phyloP scores from a whole-genome alignment of 1,284 basidiomycete genomes.

The Ganoderma meredithae region DNA sequence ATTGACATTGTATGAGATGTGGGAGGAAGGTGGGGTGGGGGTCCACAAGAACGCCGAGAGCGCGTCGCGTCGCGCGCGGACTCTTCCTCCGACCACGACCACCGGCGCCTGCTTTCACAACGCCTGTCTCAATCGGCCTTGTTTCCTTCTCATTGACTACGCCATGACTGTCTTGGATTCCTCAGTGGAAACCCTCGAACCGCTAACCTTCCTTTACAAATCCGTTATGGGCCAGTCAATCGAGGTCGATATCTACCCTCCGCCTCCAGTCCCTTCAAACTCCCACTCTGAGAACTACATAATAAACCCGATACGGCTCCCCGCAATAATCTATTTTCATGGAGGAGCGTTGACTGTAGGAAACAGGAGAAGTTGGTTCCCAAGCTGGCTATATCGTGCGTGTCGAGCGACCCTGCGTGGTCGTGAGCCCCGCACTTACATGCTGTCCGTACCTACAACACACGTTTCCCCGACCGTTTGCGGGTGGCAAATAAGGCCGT shows the following conservation, averaged over 20 bases:
- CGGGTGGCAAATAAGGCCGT: constrained; percentile 16
- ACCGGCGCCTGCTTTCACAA: not conserved
- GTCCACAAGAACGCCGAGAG: not conserved
- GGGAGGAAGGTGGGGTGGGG: not conserved
- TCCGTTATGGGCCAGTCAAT: constrained; percentile 21
- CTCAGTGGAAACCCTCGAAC: not conserved
- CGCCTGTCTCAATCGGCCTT: not conserved
- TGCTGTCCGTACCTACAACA: not conserved
- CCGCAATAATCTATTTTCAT: constrained; percentile 68
- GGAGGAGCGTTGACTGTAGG: constrained; percentile 69
- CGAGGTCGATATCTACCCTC: constrained; percentile 36
- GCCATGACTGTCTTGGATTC: no score
- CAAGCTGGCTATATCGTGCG: constrained; percentile 65
- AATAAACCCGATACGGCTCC: constrained; percentile 33
- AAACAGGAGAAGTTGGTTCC: constrained; percentile 65
- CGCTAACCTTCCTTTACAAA: constrained; percentile 34
- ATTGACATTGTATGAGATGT: not conserved
- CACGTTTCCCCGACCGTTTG: not conserved
- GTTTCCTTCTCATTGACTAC: no score
- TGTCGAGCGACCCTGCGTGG: constrained; percentile 23
- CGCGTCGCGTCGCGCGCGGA: constrained; percentile 18
- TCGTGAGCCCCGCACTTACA: not conserved
- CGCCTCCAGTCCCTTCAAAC: constrained; percentile 17
- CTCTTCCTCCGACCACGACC: not conserved
- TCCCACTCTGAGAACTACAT: not conserved